Evolutionary conservation across 306 rosid genomes (phyloP), one percentile per base, ranked within the genome.

Genomic region (Sesbania bispinosa): DNA sequence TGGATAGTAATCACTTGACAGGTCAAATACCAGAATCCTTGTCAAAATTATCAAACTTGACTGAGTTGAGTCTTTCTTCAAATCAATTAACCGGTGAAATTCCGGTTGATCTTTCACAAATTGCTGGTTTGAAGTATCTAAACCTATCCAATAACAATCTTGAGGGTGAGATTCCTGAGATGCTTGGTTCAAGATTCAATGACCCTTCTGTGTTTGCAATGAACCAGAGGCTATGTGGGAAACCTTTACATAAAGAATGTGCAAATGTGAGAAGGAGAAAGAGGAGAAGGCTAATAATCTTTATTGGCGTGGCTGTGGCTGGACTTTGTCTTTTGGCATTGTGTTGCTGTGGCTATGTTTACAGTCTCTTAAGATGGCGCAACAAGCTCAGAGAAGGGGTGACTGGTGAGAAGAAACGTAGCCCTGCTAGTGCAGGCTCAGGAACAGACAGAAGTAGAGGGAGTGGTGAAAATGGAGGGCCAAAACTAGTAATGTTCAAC

Each of bases 391-490:
- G 92, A 79, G 87, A 76, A 71, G 90, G 90, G 32, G 83, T 87
- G 10, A 71, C 81, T 0, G 93, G 91, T 0, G 89, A 83, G 82
- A 91, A 91, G 85, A 91, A 89, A 80, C 66, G 87, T 1, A 88
- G 96, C 79, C 88, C 97, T 0, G 65, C 78, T 0, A 69, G 82
- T 33, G 77, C 89, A 59, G 81, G 97, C 72, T 71, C 85, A 7
- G 91, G 89, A 51, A 85, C 53, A n/a, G n/a, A n/a, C n/a, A n/a
- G n/a, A n/a, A n/a, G n/a, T 6, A 71, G 90, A 3, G 89, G 87
- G 10, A 91, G 96, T 7, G 88, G 95, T 0, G 96, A 91, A 69
- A 85, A 87, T 21, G 97, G 93, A 29, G 97, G 93, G 4, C 91
- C 96, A 41, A 91, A 87, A 16, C 89, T 91, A 1, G 85, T 91